A percentile compares a stretch with the other conserved stretches of the same genome.
Conservation (phyloP, 2,329 filamentous ascomycete genomes). For the Neofusicoccum kwambonambiense region DNA sequence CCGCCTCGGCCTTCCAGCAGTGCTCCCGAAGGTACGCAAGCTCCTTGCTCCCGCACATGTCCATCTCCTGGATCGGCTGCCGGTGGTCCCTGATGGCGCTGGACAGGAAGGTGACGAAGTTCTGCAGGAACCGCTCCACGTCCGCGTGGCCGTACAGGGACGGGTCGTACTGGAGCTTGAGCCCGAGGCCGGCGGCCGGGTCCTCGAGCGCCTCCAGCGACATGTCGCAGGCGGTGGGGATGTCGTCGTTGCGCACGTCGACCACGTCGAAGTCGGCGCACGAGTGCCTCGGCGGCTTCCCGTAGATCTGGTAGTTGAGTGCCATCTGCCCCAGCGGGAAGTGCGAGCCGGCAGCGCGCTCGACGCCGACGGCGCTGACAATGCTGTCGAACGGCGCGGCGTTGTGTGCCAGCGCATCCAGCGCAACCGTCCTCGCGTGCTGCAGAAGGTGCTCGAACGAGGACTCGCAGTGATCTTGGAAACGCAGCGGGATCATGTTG, state of each 20-base stretch:
- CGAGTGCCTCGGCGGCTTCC: conserved; percentile 23
- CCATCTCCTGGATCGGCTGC: conserved; percentile 26
- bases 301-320: conserved; percentile 47
- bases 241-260: conserved; percentile 26
- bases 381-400: conserved; percentile 51
- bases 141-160: conserved; percentile 24
- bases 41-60: conserved; percentile 26
- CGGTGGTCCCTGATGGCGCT: conserved; percentile 27
- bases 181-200: conserved; percentile 22
- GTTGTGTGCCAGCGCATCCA: conserved; percentile 44
- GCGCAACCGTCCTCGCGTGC: conserved; percentile 22
- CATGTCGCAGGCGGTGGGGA: conserved; percentile 24
- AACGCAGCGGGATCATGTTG: conserved; percentile 50
- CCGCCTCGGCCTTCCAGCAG: conserved; percentile 21
- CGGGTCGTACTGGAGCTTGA: conserved; percentile 25
- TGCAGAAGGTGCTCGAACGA: conserved; percentile 25
- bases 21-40: conserved; percentile 22
- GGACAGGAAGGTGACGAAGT: conserved; percentile 26
- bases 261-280: conserved; percentile 28
- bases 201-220: conserved; percentile 26
- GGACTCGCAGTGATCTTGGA: conserved; percentile 28
- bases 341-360: conserved; percentile 36
- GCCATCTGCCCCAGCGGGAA: conserved; percentile 53
- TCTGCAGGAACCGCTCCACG: conserved; percentile 29
- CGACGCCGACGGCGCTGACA: conserved; percentile 43